Conservation (phyloP, 1,284 basidiomycete species). For the Cutaneotrichosporon sp. region DNA sequence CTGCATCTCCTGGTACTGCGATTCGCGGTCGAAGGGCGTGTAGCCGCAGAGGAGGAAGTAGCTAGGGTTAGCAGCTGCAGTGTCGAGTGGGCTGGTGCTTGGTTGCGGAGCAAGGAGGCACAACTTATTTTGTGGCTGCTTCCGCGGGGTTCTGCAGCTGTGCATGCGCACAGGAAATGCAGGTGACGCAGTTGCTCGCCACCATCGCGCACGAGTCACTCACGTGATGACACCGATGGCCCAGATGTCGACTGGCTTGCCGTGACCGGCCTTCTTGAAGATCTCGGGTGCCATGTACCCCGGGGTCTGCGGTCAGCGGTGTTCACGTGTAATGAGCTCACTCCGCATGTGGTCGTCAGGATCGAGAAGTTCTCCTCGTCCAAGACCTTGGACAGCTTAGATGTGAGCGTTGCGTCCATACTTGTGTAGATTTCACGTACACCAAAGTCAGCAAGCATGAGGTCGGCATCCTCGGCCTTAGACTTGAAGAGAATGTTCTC, state of each 20-base stretch:
- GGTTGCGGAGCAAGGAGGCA: not conserved
- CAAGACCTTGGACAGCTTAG: conserved; percentile 64
- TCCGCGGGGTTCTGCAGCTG: not conserved
- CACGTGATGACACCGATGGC: conserved; percentile 90
- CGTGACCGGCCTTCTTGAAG: conserved; percentile 92
- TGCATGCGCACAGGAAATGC: not conserved
- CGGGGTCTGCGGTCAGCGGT: conserved; percentile 26
- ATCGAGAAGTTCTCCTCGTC: conserved; percentile 84
- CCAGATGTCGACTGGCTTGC: conserved; percentile 95
- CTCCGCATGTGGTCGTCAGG: conserved; percentile 90
- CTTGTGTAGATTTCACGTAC: conserved; percentile 57
- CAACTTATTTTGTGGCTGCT: not conserved
- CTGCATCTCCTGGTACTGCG: conserved; percentile 82
- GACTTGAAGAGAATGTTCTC: conserved; percentile 95
- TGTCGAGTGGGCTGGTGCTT: not conserved
- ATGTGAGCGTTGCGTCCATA: not conserved
- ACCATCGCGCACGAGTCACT: conserved; percentile 10
- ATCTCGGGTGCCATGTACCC: conserved; percentile 98
- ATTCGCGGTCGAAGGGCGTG: conserved; percentile 90
- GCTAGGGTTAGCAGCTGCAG: conserved; percentile 23
- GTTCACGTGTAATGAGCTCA: conserved; percentile 36
- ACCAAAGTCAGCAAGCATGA: conserved; percentile 98
- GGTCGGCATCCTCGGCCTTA: conserved; percentile 83
- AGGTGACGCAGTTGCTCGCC: not conserved
- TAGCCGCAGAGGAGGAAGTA: conserved; percentile 94